phyloP scores from a whole-genome alignment of 129 eudicot species.

The Tagetes patula region DNA sequence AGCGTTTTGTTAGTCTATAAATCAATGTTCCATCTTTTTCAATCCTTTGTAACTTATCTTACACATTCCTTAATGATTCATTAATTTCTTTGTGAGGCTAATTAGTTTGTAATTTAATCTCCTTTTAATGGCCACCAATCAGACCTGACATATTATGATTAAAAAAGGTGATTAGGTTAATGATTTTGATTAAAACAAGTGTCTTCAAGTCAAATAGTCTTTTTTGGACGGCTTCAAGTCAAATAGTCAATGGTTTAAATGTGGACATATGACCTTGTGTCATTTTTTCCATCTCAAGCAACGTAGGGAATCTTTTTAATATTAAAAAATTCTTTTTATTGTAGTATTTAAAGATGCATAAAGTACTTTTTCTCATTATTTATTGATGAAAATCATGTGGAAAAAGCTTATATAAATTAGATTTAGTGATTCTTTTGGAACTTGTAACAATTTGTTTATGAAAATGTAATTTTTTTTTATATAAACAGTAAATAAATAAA shows the following conservation, averaged over 20 bases:
- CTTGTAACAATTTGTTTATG: neutral
- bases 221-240: too few relatives aligned
- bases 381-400: constrained; percentile 2
- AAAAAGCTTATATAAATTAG: neutral
- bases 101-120: too few relatives aligned
- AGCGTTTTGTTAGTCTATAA: too few relatives aligned
- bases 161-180: neutral
- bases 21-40: too few relatives aligned
- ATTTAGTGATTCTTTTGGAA: neutral
- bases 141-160: constrained; percentile 12
- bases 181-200: neutral
- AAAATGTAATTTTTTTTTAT: neutral
- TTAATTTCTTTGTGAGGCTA: too few relatives aligned
- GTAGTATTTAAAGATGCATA: neutral
- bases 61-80: too few relatives aligned
- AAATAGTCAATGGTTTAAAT: constrained; percentile 10
- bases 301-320: neutral
- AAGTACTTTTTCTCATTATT: neutral
- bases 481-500: neutral
- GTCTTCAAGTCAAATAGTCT: neutral
- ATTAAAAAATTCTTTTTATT: neutral
- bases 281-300: constrained; percentile 11
- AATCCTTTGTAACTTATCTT: too few relatives aligned
- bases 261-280: constrained; percentile 10
- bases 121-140: neutral